Percentiles rank a stretch among this genome's conserved stretches.
Conservation (phyloP, 208 protist species). For the Herpetomonas muscarum region DNA sequence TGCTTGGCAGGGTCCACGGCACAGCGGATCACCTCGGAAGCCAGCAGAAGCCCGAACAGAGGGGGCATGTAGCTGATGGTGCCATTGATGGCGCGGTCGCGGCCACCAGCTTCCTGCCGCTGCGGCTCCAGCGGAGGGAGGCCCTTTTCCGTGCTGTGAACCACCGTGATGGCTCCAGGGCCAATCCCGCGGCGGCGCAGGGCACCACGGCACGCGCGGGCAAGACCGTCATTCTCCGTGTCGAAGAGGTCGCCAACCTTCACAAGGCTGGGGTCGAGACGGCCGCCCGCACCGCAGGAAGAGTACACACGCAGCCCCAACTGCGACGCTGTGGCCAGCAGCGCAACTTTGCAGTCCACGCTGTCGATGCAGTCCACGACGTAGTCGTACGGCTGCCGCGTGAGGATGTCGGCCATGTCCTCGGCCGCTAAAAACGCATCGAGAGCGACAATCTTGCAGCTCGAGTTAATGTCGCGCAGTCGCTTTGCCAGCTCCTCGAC, state of each 20-base stretch:
- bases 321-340: constrained; percentile 58
- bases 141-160: constrained; percentile 64
- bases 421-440: constrained; percentile 65
- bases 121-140: constrained; percentile 62
- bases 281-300: constrained; percentile 81
- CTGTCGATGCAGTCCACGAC: constrained; percentile 92
- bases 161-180: constrained; percentile 50
- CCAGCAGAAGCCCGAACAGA: constrained; percentile 77
- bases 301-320: constrained; percentile 60
- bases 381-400: constrained; percentile 70
- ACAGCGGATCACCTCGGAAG: constrained; percentile 65
- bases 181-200: constrained; percentile 62
- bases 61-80: constrained; percentile 91
- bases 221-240: constrained; percentile 76
- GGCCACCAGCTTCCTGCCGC: constrained; percentile 69
- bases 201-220: constrained; percentile 54
- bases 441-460: constrained; percentile 63
- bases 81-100: constrained; percentile 78
- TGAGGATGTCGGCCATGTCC: constrained; percentile 69
- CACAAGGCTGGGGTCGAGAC: constrained; percentile 67
- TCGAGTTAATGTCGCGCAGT: constrained; percentile 74
- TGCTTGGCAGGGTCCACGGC: constrained; percentile 49
- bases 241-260: constrained; percentile 64
- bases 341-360: constrained; percentile 81
- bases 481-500: constrained; percentile 69